phyloP scores from a whole-genome alignment of 441 rosid genomes.

The Pelargonium fulgidum region DNA sequence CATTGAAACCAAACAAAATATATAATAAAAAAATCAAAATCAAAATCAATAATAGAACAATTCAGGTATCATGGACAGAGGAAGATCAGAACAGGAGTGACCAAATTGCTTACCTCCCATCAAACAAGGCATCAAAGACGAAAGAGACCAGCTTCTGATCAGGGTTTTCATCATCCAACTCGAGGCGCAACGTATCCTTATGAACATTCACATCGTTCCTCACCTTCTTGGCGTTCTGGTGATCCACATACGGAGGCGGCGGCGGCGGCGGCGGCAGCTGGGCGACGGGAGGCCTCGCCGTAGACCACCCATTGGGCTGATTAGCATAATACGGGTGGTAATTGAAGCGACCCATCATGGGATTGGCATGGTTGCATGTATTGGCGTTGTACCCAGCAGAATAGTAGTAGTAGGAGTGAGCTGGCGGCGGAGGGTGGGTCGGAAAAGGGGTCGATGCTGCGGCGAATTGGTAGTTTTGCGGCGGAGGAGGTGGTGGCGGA shows the following conservation, averaged over 20 bases:
- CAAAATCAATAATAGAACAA: too few relatives aligned
- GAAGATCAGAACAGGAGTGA: too few relatives aligned
- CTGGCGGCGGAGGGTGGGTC: conserved; percentile 34
- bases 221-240: conserved; percentile 79
- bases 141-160: conserved; percentile 71
- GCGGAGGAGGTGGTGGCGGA: not conserved
- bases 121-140: conserved; percentile 73
- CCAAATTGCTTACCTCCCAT: conserved; percentile 55
- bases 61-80: too few relatives aligned
- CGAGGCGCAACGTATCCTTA: conserved; percentile 45
- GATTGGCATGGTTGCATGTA: conserved; percentile 31
- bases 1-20: too few relatives aligned
- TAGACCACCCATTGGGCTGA: conserved; percentile 52
- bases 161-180: conserved; percentile 59
- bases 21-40: too few relatives aligned
- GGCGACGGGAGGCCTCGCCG: conserved; percentile 27
- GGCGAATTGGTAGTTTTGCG: not conserved
- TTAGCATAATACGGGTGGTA: conserved; percentile 40
- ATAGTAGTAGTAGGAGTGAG: conserved; percentile 27
- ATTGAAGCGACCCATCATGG: conserved; percentile 39
- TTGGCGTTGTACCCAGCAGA: conserved; percentile 28
- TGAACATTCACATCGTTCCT: conserved; percentile 83
- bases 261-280: conserved; percentile 25
- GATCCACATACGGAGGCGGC: conserved; percentile 65
- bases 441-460: conserved; percentile 8